phyloP scores from a whole-genome alignment of 2,329 filamentous ascomycete genomes.

The Rhynchosporium agropyri region DNA sequence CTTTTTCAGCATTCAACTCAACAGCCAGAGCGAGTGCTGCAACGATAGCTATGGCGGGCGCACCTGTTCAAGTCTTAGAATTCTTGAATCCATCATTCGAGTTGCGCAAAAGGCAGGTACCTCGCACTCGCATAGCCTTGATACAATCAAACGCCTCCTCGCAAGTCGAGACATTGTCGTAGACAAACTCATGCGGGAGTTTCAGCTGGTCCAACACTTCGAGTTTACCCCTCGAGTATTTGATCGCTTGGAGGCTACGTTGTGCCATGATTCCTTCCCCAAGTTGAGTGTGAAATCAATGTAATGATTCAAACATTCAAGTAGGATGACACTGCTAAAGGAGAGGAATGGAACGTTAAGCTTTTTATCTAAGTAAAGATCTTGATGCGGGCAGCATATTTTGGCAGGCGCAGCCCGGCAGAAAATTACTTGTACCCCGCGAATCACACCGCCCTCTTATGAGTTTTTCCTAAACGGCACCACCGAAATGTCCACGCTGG shows the following conservation, averaged over 20 bases:
- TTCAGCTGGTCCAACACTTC: conserved; percentile 83
- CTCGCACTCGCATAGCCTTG: conserved; percentile 76
- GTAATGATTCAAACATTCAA: not conserved
- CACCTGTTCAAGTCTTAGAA: conserved; percentile 53
- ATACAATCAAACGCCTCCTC: conserved; percentile 83
- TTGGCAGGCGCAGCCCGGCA: too few relatives aligned
- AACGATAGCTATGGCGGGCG: conserved; percentile 97
- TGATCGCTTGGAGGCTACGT: conserved; percentile 70
- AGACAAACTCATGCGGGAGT: conserved; percentile 78
- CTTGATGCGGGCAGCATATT: too few relatives aligned
- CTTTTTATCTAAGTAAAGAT: too few relatives aligned
- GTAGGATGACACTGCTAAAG: not conserved
- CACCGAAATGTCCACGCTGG: too few relatives aligned
- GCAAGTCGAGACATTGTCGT: conserved; percentile 70
- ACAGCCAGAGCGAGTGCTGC: conserved; percentile 86
- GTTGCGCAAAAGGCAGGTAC: conserved; percentile 35
- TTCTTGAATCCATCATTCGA: conserved; percentile 1
- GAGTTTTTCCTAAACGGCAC: too few relatives aligned
- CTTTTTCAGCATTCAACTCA: conserved; percentile 66
- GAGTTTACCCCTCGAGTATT: conserved; percentile 71
- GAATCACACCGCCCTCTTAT: too few relatives aligned
- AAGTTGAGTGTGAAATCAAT: not conserved
- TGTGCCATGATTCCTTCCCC: conserved; percentile 14
- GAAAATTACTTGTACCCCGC: too few relatives aligned
- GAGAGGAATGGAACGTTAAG: too few relatives aligned